phyloP scores from a whole-genome alignment of 2,329 filamentous ascomycete genomes.

The Drechslera avenae region DNA sequence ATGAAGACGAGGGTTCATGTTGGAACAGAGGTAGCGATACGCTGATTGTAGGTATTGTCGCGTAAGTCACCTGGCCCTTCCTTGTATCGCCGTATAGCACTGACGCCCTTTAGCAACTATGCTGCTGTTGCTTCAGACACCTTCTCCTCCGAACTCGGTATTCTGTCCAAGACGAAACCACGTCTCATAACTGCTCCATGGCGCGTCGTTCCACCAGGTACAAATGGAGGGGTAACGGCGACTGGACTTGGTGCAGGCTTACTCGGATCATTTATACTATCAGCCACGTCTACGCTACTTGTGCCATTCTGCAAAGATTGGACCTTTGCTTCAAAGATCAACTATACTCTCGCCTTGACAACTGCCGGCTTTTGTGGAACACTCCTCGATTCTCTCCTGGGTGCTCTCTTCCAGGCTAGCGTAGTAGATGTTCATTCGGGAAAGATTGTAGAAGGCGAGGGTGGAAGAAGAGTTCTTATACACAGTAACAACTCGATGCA shows the following conservation, averaged over 20 bases:
- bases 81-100: slow-evolving; percentile 4
- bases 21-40: slow-evolving; percentile 49
- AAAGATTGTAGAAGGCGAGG: slow-evolving; percentile 86
- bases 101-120: slow-evolving; percentile 71
- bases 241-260: slow-evolving; percentile 75
- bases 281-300: slow-evolving; percentile 69
- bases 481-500: slow-evolving; percentile 40
- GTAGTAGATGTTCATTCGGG: slow-evolving; percentile 83
- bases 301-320: slow-evolving; percentile 68
- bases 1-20: slow-evolving; percentile 42
- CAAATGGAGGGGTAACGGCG: slow-evolving; percentile 87
- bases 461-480: slow-evolving; percentile 64
- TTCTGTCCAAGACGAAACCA: slow-evolving; percentile 75
- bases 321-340: slow-evolving; percentile 26
- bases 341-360: slow-evolving; percentile 62
- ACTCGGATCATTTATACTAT: slow-evolving; percentile 71
- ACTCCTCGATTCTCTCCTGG: slow-evolving; percentile 84
- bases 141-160: slow-evolving; percentile 93
- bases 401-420: slow-evolving; percentile 81
- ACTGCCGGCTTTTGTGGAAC: slow-evolving; percentile 79
- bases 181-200: slow-evolving; percentile 85
- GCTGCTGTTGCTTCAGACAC: slow-evolving; percentile 92
- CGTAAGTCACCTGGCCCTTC: slow-evolving; percentile 34
- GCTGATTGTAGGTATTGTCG: slow-evolving; percentile 56
- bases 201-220: slow-evolving; percentile 82